Evolutionary conservation across 2,329 filamentous ascomycete species (phyloP).

Genomic region (Mycogone perniciosa): DNA sequence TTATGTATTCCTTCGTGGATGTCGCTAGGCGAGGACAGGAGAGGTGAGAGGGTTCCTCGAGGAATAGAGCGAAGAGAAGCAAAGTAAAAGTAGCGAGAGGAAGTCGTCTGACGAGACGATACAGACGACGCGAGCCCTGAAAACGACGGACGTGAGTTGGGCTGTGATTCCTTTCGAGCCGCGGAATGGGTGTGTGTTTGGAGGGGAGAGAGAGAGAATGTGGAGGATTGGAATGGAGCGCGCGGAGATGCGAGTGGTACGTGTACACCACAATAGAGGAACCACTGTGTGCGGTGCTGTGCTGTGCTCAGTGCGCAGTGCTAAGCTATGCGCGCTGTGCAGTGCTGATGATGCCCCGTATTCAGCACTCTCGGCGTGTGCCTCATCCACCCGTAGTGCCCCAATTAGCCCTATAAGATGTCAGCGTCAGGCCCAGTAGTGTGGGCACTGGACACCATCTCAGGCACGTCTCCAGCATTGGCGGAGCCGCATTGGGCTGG

Average conservation of each 20-base stretch:
- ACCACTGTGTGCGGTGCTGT: neutral
- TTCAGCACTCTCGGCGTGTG: constrained; percentile 1
- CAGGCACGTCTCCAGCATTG: too few relatives aligned
- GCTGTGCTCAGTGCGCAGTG: neutral
- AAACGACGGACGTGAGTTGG: constrained; percentile 9
- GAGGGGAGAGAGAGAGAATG: neutral
- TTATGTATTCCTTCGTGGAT: neutral
- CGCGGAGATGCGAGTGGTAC: neutral
- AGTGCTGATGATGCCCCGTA: constrained; percentile 9
- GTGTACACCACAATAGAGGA: neutral
- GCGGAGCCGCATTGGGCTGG: too few relatives aligned
- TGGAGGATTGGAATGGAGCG: neutral
- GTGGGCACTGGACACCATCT: too few relatives aligned
- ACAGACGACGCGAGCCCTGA: neutral
- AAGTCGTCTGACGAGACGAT: neutral
- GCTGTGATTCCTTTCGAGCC: neutral
- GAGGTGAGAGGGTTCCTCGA: neutral
- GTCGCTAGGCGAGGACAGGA: neutral
- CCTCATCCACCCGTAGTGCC: too few relatives aligned
- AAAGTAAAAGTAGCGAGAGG: constrained; percentile 4
- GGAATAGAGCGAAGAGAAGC: neutral
- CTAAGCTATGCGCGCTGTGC: neutral
- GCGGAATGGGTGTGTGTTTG: neutral
- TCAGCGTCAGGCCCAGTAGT: neutral
- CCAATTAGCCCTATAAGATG: neutral